Evolutionary conservation across 768 basidiomycete species (phyloP).

Genomic region (Mycena belliarum): DNA sequence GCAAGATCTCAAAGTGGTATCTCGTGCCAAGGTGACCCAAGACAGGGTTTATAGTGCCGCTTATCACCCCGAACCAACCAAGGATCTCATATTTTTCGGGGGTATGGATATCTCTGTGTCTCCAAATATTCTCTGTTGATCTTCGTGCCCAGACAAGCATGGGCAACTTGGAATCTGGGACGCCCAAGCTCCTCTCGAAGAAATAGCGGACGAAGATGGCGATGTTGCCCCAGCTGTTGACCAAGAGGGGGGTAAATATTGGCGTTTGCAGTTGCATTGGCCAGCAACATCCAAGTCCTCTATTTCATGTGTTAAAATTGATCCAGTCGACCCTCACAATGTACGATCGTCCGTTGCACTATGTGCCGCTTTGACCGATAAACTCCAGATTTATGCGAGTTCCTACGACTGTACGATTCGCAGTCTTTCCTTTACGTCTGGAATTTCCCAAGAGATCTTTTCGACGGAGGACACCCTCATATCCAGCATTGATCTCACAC

Average conservation of each 20-base stretch:
- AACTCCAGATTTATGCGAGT: constrained; percentile 68
- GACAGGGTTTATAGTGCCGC: constrained; percentile 75
- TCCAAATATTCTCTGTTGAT: background rate
- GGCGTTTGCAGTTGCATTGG: constrained; percentile 83
- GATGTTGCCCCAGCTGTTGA: constrained; percentile 42
- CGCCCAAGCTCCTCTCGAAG: constrained; percentile 68
- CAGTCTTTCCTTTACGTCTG: constrained; percentile 68
- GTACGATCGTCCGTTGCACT: constrained; percentile 38
- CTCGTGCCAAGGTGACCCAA: constrained; percentile 79
- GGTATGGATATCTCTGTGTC: constrained; percentile 38
- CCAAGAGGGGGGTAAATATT: constrained; percentile 71
- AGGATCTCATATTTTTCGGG: constrained; percentile 86
- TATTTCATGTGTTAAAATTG: constrained; percentile 75
- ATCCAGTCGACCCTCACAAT: constrained; percentile 73
- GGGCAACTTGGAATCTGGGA: constrained; percentile 88
- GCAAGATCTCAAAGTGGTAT: constrained; percentile 59
- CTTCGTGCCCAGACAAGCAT: constrained; percentile 62
- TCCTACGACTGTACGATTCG: constrained; percentile 84
- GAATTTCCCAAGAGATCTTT: constrained; percentile 70
- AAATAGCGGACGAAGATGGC: constrained; percentile 65
- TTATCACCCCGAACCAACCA: constrained; percentile 72
- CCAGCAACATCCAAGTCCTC: constrained; percentile 79
- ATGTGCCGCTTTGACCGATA: constrained; percentile 1
- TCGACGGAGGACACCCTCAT: constrained; percentile 62
- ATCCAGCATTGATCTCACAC: constrained; percentile 68